These are phyloP conservation scores for Amanita molliuscula DNA, from an alignment of 768 basidiomycete genomes.

Conservation along the genomic window DNA sequence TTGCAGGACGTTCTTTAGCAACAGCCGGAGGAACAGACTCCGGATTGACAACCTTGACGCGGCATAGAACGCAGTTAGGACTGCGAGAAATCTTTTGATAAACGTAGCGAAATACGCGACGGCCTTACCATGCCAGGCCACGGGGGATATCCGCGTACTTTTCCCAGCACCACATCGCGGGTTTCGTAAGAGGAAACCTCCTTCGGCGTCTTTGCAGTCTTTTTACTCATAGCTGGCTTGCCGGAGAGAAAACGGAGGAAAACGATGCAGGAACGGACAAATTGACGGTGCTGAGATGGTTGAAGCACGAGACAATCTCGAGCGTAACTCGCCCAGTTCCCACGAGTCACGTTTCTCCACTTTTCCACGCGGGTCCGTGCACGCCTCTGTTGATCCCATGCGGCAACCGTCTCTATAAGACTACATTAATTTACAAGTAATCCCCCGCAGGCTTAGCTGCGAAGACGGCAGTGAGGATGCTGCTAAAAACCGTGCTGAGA, in stretches of 20 bases:
- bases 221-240: constrained; percentile 36
- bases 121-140: constrained; percentile 91
- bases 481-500: background rate
- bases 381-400: background rate
- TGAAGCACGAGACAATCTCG: constrained; percentile 15
- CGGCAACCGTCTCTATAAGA: background rate
- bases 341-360: constrained; percentile 7
- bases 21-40: constrained; percentile 53
- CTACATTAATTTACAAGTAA: background rate
- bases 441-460: background rate
- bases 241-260: background rate
- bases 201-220: constrained; percentile 32
- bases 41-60: constrained; percentile 70
- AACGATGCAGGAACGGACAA: constrained; percentile 7
- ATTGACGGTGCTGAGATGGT: constrained; percentile 11
- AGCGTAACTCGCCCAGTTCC: background rate
- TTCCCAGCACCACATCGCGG: constrained; percentile 84
- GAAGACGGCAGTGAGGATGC: background rate
- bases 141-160: constrained; percentile 87
- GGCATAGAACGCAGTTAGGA: constrained; percentile 6
- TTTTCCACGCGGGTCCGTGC: constrained; percentile 11
- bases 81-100: constrained; percentile 8
- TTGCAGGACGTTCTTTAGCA: constrained; percentile 55
- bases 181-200: constrained; percentile 44
- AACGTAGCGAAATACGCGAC: constrained; percentile 9